Base-by-base conservation (phyloP, 1,284 basidiomycete genomes). In the Sporisorium reilianum region DNA sequence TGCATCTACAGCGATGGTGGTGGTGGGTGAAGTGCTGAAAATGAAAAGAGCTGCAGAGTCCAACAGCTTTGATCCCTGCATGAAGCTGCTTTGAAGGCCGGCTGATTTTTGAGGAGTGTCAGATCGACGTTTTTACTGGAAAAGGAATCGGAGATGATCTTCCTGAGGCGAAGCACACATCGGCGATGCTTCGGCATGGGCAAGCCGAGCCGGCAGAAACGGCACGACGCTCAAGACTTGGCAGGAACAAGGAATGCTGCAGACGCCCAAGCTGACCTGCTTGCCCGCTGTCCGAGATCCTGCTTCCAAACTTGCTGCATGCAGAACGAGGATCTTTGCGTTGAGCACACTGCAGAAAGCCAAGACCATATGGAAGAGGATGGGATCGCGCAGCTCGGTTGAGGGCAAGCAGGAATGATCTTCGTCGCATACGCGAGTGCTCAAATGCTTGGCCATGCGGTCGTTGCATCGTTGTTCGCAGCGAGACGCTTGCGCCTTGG, bases 381-480 rank as follows among this genome's bases (percentile, higher is more conserved):
- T 18, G 36, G 36, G 16, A 38, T 28, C 7, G 28, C 28, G 28
- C 18, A 52, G 50, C 50, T 59, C 57, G 50, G 49, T 25, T 59
- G 48, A 18, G 5, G 25, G 11, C 7, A 34, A n/a, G 49, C 56
- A 51, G 40, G 40, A 48, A 50, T 38, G 55, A 57, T 57, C 46
- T 26, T 50, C 49, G 8, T 28, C 51, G 57, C 57, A 59, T 30
- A 58, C 10, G 49, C 46, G 46, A 32, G 55, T 7, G 28, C 28
- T 20, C 22, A 36, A 53, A 30, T 18, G 30, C 38, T 41, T 41
- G 48, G 40, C 57, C 41, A 28, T 52, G 57, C 49, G 32, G 48
- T 51, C 56, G n/a, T 14, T 30, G 38, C 22, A n/a, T 3, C 38
- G n/a, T 9, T 25, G 38, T 34, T 16, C 34, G 12, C 9, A 34